Percentiles rank a stretch among this genome's conserved stretches.
phyloP scores from a whole-genome alignment of 192 early-diverging fungal genomes.

The Coemansia sp. region DNA sequence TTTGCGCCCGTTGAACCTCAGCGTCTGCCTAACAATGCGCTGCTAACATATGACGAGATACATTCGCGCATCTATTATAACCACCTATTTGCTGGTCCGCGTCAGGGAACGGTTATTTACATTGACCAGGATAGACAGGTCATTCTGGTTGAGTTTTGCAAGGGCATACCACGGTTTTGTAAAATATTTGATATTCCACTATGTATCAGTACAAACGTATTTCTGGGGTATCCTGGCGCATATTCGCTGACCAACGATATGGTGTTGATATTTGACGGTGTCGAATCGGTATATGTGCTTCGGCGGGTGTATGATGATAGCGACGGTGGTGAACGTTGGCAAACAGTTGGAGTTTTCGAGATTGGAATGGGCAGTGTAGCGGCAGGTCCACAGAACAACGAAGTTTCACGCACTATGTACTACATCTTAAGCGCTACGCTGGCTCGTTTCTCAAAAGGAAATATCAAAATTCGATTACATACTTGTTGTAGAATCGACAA shows the following conservation, averaged over 20 bases:
- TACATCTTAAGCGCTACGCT: conserved; percentile 25
- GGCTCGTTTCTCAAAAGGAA: neutral
- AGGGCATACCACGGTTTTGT: conserved; percentile 2
- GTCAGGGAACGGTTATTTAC: conserved; percentile 23
- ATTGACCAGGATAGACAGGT: conserved; percentile 2
- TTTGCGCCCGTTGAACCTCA: conserved; percentile 23
- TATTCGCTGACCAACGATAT: conserved; percentile 10
- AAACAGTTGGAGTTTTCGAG: conserved; percentile 18
- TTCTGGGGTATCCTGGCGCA: conserved; percentile 33
- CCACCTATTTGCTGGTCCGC: conserved; percentile 62
- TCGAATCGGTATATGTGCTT: conserved; percentile 30
- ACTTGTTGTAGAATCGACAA: conserved; percentile 21
- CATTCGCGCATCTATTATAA: conserved; percentile 64
- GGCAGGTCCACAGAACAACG: conserved; percentile 18
- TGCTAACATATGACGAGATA: conserved; percentile 65
- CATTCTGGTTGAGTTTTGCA: conserved; percentile 18
- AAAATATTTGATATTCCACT: conserved; percentile 31
- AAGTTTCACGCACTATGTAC: conserved; percentile 21
- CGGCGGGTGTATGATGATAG: neutral
- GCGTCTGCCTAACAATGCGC: conserved; percentile 46
- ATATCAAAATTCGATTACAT: conserved; percentile 20
- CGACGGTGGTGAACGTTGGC: conserved; percentile 12
- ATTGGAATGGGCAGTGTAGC: conserved; percentile 31
- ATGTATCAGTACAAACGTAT: conserved; percentile 9
- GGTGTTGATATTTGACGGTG: conserved; percentile 42